Evolutionary conservation across 768 basidiomycete genomes (phyloP), one percentile per base, ranked within the genome.

Genomic region (Russula dissimulans): DNA sequence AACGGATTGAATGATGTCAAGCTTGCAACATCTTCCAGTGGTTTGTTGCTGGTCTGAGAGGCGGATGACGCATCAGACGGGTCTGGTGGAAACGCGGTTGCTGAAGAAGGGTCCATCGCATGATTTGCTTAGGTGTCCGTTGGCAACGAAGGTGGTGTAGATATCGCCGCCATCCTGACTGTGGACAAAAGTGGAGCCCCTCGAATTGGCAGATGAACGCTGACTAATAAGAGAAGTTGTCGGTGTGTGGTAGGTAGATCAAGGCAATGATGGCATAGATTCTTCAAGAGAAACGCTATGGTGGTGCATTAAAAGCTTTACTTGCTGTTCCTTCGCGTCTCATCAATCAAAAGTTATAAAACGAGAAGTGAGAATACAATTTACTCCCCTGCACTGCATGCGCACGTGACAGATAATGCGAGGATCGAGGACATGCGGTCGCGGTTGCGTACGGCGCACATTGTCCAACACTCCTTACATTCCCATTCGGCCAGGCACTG

Each of bases 1-100:
- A 92, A 94, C 6, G 90, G 90, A 70, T 93, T 93, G 78, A 88
- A 91, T 52, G 89, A 89, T 32, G 92, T 94, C 58, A 94, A 74
- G 68, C 84, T 82, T 47, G 80, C 79, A 46, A 85, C 79, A 76
- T 89, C 89, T 53, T 85, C 77, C 18, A 63, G 71, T 9, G 75
- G 71, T 67, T 79, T 84, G 36, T 80, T 79, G 70, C 78, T 84
- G 71, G 82, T 84, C 65, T 83, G 78, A 12, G 86, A 86, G 68
- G 84, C 76, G 22, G 79, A 81, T 11, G 80, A 78, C 17, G 75
- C 74, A 15, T 67, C 63, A 53, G 66, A 65, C 3, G 74, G 70
- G 52, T 78, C 76, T 32, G 74, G 72, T 75, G 46, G 31, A 22
- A 48, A 42, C 34, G 49, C 26, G 36, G 44, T 26, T 10, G 49